Conservation (phyloP, 1,284 basidiomycete genomes). For the Sanghuangporus weigelae region DNA sequence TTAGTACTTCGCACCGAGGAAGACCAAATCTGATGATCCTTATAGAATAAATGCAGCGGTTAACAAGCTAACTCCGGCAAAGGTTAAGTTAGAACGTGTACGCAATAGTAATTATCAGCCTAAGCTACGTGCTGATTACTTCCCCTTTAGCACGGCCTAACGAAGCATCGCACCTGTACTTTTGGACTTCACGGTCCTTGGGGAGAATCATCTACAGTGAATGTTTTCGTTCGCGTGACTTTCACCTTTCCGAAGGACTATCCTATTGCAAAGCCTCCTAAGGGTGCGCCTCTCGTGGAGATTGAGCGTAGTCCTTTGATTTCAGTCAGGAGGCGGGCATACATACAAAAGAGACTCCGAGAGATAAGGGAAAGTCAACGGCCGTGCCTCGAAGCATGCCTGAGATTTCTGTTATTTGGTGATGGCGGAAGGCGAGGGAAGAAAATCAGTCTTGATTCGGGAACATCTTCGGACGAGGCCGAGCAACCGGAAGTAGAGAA, state of each 20-base stretch:
- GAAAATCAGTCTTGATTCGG: constrained; percentile 43
- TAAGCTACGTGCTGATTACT: neutral
- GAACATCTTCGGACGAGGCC: constrained; percentile 45
- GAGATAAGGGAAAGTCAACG: constrained; percentile 62
- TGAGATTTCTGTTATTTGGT: constrained; percentile 73
- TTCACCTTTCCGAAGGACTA: constrained; percentile 87
- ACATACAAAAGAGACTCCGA: constrained; percentile 71
- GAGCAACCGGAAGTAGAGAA: constrained; percentile 38
- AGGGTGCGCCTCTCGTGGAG: constrained; percentile 72
- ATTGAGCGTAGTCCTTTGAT: constrained; percentile 82
- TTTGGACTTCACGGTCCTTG: constrained; percentile 87
- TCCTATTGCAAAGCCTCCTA: constrained; percentile 54
- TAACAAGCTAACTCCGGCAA: constrained; percentile 62
- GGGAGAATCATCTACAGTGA: constrained; percentile 67
- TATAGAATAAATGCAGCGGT: constrained; percentile 72
- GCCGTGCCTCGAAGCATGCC: constrained; percentile 79
- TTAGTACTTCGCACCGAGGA: neutral
- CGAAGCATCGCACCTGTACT: constrained; percentile 77
- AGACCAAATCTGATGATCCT: constrained; percentile 1
- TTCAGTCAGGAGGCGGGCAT: constrained; percentile 67
- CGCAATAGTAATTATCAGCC: constrained; percentile 10
- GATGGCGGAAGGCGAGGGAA: constrained; percentile 42
- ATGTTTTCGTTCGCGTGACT: constrained; percentile 78
- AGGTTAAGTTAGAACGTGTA: constrained; percentile 84
- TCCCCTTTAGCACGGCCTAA: constrained; percentile 64